phyloP scores from a whole-genome alignment of 441 rosid species.

The Aleurites moluccanus region DNA sequence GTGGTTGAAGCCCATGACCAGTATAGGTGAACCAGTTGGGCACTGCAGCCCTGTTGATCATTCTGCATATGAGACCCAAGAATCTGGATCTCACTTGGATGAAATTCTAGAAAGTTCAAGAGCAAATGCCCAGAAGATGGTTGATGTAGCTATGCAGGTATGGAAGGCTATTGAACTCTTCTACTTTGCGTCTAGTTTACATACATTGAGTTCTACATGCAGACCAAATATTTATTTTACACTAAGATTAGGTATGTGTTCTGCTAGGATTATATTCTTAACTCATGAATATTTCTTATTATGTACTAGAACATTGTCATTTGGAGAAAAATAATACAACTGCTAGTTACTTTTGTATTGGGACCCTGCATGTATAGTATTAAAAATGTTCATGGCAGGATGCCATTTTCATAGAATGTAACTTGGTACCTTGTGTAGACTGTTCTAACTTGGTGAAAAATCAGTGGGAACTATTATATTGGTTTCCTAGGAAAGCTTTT shows the following conservation, averaged over 20 bases:
- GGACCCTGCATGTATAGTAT: background rate
- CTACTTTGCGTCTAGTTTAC: background rate
- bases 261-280: no score
- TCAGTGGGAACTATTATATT: background rate
- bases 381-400: background rate
- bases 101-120: conserved; percentile 82
- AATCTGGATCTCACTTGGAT: conserved; percentile 65
- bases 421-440: background rate
- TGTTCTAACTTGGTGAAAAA: background rate
- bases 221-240: background rate
- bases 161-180: conserved; percentile 2
- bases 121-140: conserved; percentile 77
- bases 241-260: no score
- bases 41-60: conserved; percentile 31
- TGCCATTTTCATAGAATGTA: background rate
- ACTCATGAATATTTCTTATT: background rate
- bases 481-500: background rate
- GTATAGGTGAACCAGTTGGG: conserved; percentile 34
- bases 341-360: background rate
- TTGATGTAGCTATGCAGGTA: conserved; percentile 87
- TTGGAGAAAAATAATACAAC: background rate
- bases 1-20: conserved; percentile 41
- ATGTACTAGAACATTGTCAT: background rate
- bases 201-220: background rate
- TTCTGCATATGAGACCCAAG: conserved; percentile 41